Evolutionary conservation across 1,284 basidiomycete species (phyloP), one percentile per base, ranked within the genome.

Genomic region (Moesziomyces sp.): DNA sequence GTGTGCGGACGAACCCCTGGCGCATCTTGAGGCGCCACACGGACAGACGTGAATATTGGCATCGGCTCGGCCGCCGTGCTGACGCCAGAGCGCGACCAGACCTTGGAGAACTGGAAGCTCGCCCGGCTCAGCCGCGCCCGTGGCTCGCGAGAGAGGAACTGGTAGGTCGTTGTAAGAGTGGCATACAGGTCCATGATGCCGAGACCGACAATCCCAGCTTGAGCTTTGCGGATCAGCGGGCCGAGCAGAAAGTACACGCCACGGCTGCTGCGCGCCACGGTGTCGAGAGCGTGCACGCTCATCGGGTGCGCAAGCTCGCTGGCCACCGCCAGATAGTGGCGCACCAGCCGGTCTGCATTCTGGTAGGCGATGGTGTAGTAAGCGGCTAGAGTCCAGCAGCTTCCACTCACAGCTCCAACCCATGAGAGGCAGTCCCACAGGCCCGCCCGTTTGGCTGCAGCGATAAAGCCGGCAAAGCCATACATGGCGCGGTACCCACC

Each of bases 401-500:
- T 78, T 3, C 84, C 84, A 10, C 76, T 80, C 3, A 85, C 84
- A 3, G 83, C 83, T 0, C 75, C 81, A 3, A 60, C 68, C 76
- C 82, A 85, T 5, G 76, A 73, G 18, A 77, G 56, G 57, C 79
- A 65, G 55, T 80, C 72, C 82, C 82, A 84, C 28, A 84, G 58
- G 6, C 71, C 72, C 16, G 74, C 62, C 18, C 72, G 67, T 51
- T 81, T 76, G 13, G 83, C 62, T 3, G 77, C 81, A 3, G 76
- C 70, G 44, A 83, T 64, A 38, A 77, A 76, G 19, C 73, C 79
- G 6, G 77, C 64, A 48, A 76, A 80, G 26, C 74, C 77, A 42
- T 75, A 82, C 67, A 74, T 82, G 30, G 84, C 84, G 13, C 84
- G 70, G 44, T 83, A 84, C 21, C 84, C 84, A n/a, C 84, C 84